Conservation (phyloP, 371 early-diverging fungal genomes). For the Massospora cicadina region DNA sequence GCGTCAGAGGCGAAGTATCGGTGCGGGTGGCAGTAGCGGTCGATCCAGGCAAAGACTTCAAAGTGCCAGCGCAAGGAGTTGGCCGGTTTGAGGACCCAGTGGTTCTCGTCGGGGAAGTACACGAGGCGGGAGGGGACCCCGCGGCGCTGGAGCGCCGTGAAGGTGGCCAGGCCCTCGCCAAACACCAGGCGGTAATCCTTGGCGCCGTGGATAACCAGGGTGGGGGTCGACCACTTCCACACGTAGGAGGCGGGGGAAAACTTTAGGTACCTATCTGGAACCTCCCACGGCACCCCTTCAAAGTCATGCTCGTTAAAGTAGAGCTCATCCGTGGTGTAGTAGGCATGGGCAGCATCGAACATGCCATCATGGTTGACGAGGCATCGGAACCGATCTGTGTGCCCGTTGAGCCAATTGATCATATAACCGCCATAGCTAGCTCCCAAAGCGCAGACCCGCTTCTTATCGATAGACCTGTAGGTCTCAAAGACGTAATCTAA, state of each 20-base stretch:
- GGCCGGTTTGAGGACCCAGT: constrained; percentile 55
- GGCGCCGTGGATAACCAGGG: constrained; percentile 53
- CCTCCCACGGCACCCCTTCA: constrained; percentile 47
- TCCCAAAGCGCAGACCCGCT: constrained; percentile 47
- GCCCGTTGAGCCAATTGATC: constrained; percentile 53
- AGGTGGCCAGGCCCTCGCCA: constrained; percentile 52
- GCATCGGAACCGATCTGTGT: constrained; percentile 45
- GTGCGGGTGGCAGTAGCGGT: constrained; percentile 19
- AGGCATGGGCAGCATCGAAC: constrained; percentile 40
- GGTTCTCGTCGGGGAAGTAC: constrained; percentile 70
- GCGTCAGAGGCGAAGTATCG: no score
- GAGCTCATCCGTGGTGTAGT: constrained; percentile 63
- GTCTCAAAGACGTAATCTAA: constrained; percentile 39
- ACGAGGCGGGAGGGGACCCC: constrained; percentile 47
- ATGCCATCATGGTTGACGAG: constrained; percentile 75
- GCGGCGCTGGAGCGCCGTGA: constrained; percentile 59
- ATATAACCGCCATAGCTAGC: constrained; percentile 74
- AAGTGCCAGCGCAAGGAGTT: constrained; percentile 58
- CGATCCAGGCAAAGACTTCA: constrained; percentile 50
- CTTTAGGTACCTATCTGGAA: constrained; percentile 28
- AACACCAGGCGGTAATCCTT: constrained; percentile 44
- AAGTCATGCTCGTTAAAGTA: constrained; percentile 66
- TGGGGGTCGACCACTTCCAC: constrained; percentile 62
- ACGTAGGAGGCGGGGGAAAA: constrained; percentile 56
- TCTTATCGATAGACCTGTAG: constrained; percentile 36